Conservation (phyloP, 164 flowering plant genomes). For the Sextonia rubra region DNA sequence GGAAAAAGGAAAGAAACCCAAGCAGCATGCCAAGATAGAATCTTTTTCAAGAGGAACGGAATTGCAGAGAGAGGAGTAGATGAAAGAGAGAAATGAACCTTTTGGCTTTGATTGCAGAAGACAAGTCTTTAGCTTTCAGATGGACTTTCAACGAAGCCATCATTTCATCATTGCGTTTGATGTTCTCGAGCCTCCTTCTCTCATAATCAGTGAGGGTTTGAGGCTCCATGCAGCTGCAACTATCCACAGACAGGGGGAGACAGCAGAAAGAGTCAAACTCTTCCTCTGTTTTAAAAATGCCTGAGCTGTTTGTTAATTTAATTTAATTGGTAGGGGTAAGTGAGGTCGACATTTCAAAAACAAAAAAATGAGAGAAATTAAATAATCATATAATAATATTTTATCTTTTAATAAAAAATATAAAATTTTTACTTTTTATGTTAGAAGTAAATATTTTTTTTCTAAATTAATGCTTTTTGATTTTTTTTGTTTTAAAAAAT, state of each 20-base stretch:
- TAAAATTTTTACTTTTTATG: too few relatives aligned
- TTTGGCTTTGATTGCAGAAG: slow-evolving; percentile 41
- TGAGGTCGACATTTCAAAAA: too few relatives aligned
- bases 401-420: too few relatives aligned
- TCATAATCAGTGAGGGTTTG: slow-evolving; percentile 63
- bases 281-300: too few relatives aligned
- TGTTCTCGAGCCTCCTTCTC: slow-evolving; percentile 66
- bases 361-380: too few relatives aligned
- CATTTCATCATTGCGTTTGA: slow-evolving; percentile 54
- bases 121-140: slow-evolving; percentile 30
- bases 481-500: too few relatives aligned
- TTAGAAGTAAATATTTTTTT: too few relatives aligned
- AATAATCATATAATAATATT: too few relatives aligned
- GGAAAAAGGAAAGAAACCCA: background rate
- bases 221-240: too few relatives aligned
- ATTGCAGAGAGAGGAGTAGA: background rate
- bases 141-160: slow-evolving; percentile 63
- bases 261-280: background rate
- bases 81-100: slow-evolving; percentile 33
- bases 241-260: background rate
- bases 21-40: slow-evolving; percentile 7
- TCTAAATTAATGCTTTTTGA: too few relatives aligned
- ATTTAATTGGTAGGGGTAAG: too few relatives aligned
- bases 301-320: too few relatives aligned
- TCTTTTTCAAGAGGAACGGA: background rate